Evolutionary conservation across 768 basidiomycete species (phyloP).

Genomic region (Hortiboletus flavorubellus): DNA sequence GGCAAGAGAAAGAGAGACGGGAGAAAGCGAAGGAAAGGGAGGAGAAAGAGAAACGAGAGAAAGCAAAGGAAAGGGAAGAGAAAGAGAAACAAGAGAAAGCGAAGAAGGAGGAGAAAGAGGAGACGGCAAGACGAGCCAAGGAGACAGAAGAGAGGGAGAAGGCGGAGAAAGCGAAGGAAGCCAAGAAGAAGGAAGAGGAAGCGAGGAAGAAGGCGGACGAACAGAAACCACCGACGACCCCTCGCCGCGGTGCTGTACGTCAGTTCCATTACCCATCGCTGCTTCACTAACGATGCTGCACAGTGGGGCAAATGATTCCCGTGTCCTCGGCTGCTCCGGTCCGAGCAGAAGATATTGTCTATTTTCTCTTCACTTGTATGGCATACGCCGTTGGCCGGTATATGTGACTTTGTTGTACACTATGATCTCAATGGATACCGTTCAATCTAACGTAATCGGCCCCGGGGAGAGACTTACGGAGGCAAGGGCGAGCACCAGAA

Average conservation of each 20-base stretch:
- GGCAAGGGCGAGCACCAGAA: not conserved
- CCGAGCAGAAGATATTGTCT: slow-evolving; percentile 2
- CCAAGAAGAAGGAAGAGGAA: not conserved
- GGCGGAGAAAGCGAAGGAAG: not conserved
- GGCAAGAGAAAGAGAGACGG: not conserved
- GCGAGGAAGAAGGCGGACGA: not conserved
- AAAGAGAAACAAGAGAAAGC: not conserved
- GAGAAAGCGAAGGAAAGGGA: not conserved
- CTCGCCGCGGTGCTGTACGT: not conserved
- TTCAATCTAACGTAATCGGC: not conserved
- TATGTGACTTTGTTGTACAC: slow-evolving; percentile 8
- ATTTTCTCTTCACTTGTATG: slow-evolving; percentile 9
- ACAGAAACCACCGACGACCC: not conserved
- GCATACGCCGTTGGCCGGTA: not conserved
- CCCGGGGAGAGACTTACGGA: not conserved
- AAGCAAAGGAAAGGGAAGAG: not conserved
- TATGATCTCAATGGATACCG: not conserved
- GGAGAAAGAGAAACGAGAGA: not conserved
- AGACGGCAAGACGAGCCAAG: not conserved
- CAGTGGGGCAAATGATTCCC: slow-evolving; percentile 1
- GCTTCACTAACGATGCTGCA: not conserved
- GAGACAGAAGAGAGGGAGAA: not conserved
- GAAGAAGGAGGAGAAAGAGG: not conserved
- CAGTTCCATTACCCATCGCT: not conserved
- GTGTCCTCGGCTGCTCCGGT: not conserved